Evolutionary conservation across 345 rosid genomes (phyloP), one percentile per base, ranked within the genome.

Genomic region (Arabidopsis arenosa): DNA sequence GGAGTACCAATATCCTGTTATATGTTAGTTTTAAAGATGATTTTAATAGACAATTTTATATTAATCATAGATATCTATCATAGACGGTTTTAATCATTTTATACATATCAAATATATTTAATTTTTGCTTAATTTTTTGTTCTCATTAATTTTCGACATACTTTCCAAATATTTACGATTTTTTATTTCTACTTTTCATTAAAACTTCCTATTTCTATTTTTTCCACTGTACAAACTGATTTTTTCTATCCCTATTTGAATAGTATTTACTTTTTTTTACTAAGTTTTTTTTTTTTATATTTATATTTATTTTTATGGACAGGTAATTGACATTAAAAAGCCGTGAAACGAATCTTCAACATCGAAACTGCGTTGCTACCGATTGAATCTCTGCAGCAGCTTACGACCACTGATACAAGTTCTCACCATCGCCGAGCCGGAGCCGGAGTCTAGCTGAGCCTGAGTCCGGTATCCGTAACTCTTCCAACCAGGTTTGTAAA

Each of bases 381-480:
- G 70, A 32, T 35, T 35, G 58, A 35, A 66, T 33, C 47, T 45
- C 75, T 58, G 61, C 54, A 15, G 40, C 44, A 30, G 63, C 53
- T 43, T 44, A n/a, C 40, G 30, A 40, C 72, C 53, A 15, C 63
- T 28, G 13, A 21, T 52, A n/a, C 26, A 30, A 47, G 43, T 30
- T 69, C 30, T 56, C 15, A 37, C 35, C 17, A 13, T 56, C 15
- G 48, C 35, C 30, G 9, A 65, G 57, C 15, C 30, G 56, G 43
- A 13, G n/a, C 60, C 26, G 66, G 23, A 63, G 67, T 52, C 36
- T 32, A 13, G 69, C 28, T 35, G 37, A 45, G 49, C 48, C 17
- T 14, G 48, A 45, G 49, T 2, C 51, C 41, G n/a, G 4, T 15
- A 7, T 13, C 51, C 23, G 44, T 53, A 26, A n/a, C 18, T 8